These are phyloP conservation scores for Hemerocallis citrina DNA, from an alignment of 106 monocot genomes.

Conservation along the genomic window DNA sequence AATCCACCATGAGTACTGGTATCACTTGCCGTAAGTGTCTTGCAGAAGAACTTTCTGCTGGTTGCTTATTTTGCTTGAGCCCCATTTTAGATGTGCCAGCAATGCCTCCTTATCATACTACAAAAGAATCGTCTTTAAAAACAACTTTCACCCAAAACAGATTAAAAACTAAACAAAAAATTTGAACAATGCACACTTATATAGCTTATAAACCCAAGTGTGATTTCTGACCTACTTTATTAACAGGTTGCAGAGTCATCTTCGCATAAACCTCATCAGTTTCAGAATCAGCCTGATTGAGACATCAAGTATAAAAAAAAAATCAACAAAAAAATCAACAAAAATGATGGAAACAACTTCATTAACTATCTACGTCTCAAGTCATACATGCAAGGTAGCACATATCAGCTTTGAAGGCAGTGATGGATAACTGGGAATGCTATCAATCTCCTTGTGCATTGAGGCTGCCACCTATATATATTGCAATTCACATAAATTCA, in stretches of 20 bases:
- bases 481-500: not conserved
- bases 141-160: not conserved
- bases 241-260: constrained; percentile 94
- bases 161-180: not conserved
- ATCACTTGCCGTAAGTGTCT: constrained; percentile 91
- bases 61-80: constrained; percentile 82
- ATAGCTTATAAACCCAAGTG: constrained; percentile 4
- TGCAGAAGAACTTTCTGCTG: constrained; percentile 86
- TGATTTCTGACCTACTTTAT: constrained; percentile 64
- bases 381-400: constrained; percentile 75
- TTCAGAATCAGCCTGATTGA: constrained; percentile 76
- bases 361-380: not conserved
- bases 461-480: constrained; percentile 86
- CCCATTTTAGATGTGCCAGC: constrained; percentile 72
- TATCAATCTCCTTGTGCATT: constrained; percentile 70
- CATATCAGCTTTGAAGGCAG: constrained; percentile 84
- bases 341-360: not conserved
- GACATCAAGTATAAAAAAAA: not conserved
- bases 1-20: constrained; percentile 95
- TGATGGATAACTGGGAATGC: constrained; percentile 65
- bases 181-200: not conserved
- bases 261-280: constrained; percentile 92
- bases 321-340: not conserved
- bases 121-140: not conserved
- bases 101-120: constrained; percentile 81